phyloP scores from a whole-genome alignment of 352 stramenopile species.

The Phytophthora crassamura region DNA sequence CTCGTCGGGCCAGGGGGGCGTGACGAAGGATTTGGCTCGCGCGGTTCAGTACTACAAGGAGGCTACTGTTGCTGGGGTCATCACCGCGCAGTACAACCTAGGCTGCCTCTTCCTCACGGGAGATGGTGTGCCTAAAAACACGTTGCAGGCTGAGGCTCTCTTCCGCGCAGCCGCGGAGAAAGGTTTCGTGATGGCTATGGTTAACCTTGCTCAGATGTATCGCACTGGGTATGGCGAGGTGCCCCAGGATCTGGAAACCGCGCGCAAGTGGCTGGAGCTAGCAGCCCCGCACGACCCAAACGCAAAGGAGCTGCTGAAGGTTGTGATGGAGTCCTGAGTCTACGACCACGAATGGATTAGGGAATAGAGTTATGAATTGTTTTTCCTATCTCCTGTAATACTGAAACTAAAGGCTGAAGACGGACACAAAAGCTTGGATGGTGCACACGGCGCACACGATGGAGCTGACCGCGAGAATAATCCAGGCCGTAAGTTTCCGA shows the following conservation, averaged over 20 bases:
- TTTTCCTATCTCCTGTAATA: constrained; percentile 20
- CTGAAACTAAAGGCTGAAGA: constrained; percentile 39
- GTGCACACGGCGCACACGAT: constrained; percentile 79
- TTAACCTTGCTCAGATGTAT: constrained; percentile 90
- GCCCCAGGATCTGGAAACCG: constrained; percentile 63
- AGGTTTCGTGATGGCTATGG: constrained; percentile 89
- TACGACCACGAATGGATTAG: no score
- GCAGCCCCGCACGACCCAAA: constrained; percentile 78
- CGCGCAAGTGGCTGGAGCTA: constrained; percentile 79
- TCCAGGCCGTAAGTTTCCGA: constrained; percentile 77
- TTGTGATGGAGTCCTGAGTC: constrained; percentile 30
- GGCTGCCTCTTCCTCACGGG: constrained; percentile 76
- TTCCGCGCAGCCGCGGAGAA: constrained; percentile 80
- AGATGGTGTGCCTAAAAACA: constrained; percentile 61
- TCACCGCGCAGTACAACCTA: constrained; percentile 82
- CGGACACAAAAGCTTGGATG: constrained; percentile 63
- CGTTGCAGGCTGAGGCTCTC: constrained; percentile 70
- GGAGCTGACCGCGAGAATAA: constrained; percentile 77
- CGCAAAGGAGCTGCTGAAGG: constrained; percentile 76
- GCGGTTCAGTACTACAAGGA: constrained; percentile 78
- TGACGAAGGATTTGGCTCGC: constrained; percentile 56
- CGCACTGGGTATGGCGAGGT: constrained; percentile 71
- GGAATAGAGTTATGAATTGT: constrained; percentile 10
- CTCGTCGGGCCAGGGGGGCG: constrained; percentile 59
- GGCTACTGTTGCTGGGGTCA: constrained; percentile 60